Conservation (phyloP, 305 asterid species). For the Solanum aculeatissimum region DNA sequence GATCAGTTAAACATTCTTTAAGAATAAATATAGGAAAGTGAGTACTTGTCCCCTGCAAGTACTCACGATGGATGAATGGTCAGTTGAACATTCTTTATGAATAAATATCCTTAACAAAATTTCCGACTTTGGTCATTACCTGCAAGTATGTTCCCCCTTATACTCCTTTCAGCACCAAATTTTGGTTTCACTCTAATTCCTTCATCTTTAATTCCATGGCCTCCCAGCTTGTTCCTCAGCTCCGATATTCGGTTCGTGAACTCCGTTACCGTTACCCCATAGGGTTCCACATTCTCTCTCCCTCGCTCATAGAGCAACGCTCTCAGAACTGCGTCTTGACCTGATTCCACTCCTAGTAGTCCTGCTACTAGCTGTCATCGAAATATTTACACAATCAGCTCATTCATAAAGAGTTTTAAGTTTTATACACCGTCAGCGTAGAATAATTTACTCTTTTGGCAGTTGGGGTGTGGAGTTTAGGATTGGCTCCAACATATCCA, state of each 20-base stretch:
- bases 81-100: background rate
- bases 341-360: slow-evolving; percentile 55
- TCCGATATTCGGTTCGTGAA: slow-evolving; percentile 36
- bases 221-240: slow-evolving; percentile 43
- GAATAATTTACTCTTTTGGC: slow-evolving; percentile 35
- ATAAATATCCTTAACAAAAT: background rate
- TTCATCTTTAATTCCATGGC: slow-evolving; percentile 43
- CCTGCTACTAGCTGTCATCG: slow-evolving; percentile 49
- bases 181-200: slow-evolving; percentile 29
- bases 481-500: slow-evolving; percentile 80
- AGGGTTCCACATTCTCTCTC: slow-evolving; percentile 24
- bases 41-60: too few species aligned
- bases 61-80: background rate
- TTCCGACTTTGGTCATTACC: background rate
- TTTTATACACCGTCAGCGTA: too few species aligned
- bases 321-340: slow-evolving; percentile 63
- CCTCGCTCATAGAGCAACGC: slow-evolving; percentile 34
- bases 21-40: too few species aligned
- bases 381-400: background rate
- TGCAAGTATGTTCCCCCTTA: background rate
- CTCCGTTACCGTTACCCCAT: slow-evolving; percentile 35
- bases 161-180: slow-evolving; percentile 32
- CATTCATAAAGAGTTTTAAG: background rate
- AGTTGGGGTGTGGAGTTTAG: slow-evolving; percentile 33
- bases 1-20: background rate